phyloP scores from a whole-genome alignment of 768 basidiomycete species.

The Collybia nuda region DNA sequence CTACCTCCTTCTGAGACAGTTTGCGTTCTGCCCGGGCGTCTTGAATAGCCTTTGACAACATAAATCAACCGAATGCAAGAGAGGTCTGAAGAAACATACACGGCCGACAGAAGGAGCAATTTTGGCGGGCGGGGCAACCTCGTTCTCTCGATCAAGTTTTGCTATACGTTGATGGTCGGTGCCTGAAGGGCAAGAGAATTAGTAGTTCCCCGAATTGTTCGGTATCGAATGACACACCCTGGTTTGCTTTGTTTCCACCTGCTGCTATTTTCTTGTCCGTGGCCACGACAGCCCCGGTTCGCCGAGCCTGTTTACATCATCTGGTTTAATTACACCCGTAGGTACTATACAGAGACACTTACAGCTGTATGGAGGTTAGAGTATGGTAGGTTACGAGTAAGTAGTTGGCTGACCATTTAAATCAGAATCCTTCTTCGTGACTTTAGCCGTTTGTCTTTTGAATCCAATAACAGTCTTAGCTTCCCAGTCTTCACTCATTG shows the following conservation, averaged over 20 bases:
- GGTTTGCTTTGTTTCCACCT: slow-evolving; percentile 76
- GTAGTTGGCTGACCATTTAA: slow-evolving; percentile 43
- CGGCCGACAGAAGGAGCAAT: slow-evolving; percentile 71
- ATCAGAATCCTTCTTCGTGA: slow-evolving; percentile 62
- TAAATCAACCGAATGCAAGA: slow-evolving; percentile 8
- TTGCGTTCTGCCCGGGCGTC: slow-evolving; percentile 74
- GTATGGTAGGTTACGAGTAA: background rate
- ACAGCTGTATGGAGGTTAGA: slow-evolving; percentile 45
- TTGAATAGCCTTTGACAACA: slow-evolving; percentile 66
- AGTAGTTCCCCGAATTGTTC: background rate
- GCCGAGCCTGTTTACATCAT: slow-evolving; percentile 54
- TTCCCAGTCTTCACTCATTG: slow-evolving; percentile 70
- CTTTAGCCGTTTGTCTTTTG: slow-evolving; percentile 61
- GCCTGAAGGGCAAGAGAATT: slow-evolving; percentile 39
- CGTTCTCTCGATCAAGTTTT: slow-evolving; percentile 93
- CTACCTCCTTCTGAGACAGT: slow-evolving; percentile 89
- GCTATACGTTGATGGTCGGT: slow-evolving; percentile 94
- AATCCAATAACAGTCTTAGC: slow-evolving; percentile 69
- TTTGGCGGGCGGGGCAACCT: slow-evolving; percentile 90
- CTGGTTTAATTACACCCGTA: slow-evolving; percentile 7
- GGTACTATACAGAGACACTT: slow-evolving; percentile 22
- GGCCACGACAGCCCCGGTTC: slow-evolving; percentile 73
- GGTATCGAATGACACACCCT: slow-evolving; percentile 39
- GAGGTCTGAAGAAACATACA: slow-evolving; percentile 36
- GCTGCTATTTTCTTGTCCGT: slow-evolving; percentile 78